Conservation (phyloP, 306 rosid species). For the Dicorynia guianensis region DNA sequence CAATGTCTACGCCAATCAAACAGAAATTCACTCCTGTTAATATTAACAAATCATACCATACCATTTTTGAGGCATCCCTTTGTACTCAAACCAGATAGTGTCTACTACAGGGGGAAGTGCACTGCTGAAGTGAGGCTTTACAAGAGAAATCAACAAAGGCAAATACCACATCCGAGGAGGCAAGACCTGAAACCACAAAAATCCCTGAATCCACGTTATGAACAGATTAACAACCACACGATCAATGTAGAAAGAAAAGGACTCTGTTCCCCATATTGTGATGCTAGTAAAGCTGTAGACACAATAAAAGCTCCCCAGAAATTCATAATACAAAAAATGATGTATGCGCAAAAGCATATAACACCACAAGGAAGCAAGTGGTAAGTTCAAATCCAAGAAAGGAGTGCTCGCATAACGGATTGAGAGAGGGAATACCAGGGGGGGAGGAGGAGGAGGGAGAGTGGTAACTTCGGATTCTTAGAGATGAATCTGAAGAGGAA, state of each 20-base stretch:
- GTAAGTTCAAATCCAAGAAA: too few species aligned
- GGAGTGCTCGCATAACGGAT: background rate
- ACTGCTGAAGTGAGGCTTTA: constrained; percentile 79
- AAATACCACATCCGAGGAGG: constrained; percentile 92
- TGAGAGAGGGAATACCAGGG: constrained; percentile 53
- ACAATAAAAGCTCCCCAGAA: background rate
- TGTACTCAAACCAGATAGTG: constrained; percentile 93
- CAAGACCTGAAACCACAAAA: constrained; percentile 60
- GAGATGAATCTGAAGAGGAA: constrained; percentile 88
- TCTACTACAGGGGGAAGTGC: constrained; percentile 89
- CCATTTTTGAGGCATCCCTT: constrained; percentile 93
- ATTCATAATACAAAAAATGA: background rate
- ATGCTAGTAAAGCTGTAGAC: background rate
- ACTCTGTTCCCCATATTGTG: too few species aligned
- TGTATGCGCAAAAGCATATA: too few species aligned
- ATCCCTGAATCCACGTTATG: background rate
- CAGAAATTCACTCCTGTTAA: background rate
- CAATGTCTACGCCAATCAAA: background rate
- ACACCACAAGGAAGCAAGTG: too few species aligned
- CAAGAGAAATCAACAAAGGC: constrained; percentile 76
- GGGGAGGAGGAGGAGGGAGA: constrained; percentile 86
- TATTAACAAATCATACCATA: constrained; percentile 22
- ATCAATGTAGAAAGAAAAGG: background rate
- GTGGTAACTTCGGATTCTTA: constrained; percentile 92
- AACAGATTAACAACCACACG: background rate